Conservation (phyloP, 176 grass and related monocot genomes). For the Calamus simplicifolius region DNA sequence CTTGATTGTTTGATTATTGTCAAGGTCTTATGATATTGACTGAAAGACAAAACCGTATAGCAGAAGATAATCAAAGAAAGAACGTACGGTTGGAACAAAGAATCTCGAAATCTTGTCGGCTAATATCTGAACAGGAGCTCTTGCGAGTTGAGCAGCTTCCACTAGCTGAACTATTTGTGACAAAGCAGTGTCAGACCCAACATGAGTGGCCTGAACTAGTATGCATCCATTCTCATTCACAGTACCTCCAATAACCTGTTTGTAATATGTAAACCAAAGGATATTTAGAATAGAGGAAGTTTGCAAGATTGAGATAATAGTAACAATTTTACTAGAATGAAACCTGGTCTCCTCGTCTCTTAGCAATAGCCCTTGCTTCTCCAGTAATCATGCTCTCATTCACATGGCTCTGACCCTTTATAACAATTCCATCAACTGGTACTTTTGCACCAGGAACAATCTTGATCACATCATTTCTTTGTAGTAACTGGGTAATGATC, state of each 20-base stretch:
- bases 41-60: too few species aligned
- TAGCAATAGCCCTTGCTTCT: slow-evolving; percentile 83
- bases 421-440: slow-evolving; percentile 86
- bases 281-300: slow-evolving; percentile 1
- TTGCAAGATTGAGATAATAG: slow-evolving; percentile 2
- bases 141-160: slow-evolving; percentile 91
- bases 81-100: slow-evolving; percentile 92
- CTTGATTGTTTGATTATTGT: too few species aligned
- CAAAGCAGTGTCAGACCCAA: slow-evolving; percentile 87
- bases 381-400: slow-evolving; percentile 99
- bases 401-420: slow-evolving; percentile 93
- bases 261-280: slow-evolving; percentile 5
- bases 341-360: slow-evolving; percentile 91
- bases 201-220: slow-evolving; percentile 83
- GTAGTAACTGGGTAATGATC: slow-evolving; percentile 88
- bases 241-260: slow-evolving; percentile 92
- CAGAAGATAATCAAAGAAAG: background rate
- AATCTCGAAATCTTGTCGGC: slow-evolving; percentile 89
- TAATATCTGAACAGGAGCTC: slow-evolving; percentile 90
- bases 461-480: slow-evolving; percentile 97
- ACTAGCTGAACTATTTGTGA: slow-evolving; percentile 98
- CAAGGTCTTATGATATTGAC: too few species aligned
- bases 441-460: slow-evolving; percentile 96
- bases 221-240: slow-evolving; percentile 96
- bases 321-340: slow-evolving; percentile 3